A percentile compares a stretch with the other conserved stretches of the same genome.
Evolutionary conservation across 208 protist genomes (phyloP).

Genomic region (Leishmania tropica): DNA sequence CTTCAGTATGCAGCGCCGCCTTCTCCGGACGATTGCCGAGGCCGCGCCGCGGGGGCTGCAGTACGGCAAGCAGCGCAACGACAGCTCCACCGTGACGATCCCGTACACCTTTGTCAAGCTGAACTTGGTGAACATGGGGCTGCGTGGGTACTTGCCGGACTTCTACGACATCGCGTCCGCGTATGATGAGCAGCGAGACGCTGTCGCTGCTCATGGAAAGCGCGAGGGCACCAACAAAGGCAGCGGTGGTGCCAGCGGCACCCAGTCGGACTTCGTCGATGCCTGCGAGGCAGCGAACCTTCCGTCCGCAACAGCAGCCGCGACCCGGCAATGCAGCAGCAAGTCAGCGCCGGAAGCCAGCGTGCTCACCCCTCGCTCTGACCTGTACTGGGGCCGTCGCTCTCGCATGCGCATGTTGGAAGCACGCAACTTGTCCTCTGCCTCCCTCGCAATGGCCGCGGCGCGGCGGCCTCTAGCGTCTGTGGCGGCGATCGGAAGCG

Average conservation of each 20-base stretch:
- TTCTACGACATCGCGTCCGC: slow-evolving; percentile 23
- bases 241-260: not conserved
- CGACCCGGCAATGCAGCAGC: not conserved
- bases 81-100: slow-evolving; percentile 9
- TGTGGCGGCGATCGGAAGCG: slow-evolving; percentile 6
- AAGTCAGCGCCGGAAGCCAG: not conserved
- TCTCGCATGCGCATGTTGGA: slow-evolving; percentile 27
- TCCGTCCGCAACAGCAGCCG: not conserved
- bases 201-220: not conserved
- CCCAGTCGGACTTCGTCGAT: not conserved
- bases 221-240: not conserved
- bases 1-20: slow-evolving; percentile 22
- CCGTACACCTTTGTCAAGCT: slow-evolving; percentile 22
- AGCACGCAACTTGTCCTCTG: slow-evolving; percentile 7
- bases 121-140: slow-evolving; percentile 25
- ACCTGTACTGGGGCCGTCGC: slow-evolving; percentile 33
- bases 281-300: not conserved
- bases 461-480: slow-evolving; percentile 5
- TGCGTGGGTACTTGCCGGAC: slow-evolving; percentile 27
- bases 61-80: slow-evolving; percentile 23
- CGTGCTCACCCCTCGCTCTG: slow-evolving; percentile 14
- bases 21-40: slow-evolving; percentile 20
- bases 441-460: not conserved
- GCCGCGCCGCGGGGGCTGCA: slow-evolving; percentile 26
- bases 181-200: not conserved